Evolutionary conservation across 148 eudicot genomes (phyloP), one percentile per base, ranked within the genome.

Genomic region (Rhododendron mucronatum): DNA sequence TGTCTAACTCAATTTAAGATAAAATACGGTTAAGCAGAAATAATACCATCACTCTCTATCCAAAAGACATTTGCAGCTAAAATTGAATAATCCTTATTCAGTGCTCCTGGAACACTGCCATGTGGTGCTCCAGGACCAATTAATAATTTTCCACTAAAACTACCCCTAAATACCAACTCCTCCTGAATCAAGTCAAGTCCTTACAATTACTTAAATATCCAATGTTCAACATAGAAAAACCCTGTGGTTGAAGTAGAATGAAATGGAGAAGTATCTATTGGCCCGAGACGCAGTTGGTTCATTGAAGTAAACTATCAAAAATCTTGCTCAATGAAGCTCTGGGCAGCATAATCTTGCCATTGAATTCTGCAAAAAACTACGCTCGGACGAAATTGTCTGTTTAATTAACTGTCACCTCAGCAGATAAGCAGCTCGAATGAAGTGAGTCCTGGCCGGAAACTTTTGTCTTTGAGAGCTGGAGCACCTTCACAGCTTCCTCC

Each of bases 401-500:
- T 93, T 84, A 95, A 85, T 86, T 93, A 41, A 91, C 94, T 3
- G 95, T 89, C 33, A 95, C 93, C 82, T 90, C 90, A 13, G 95
- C 88, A 83, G 91, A 86, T 28, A 91, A 86, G 86, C 78, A 89
- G 76, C 78, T 89, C 2, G 91, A 59, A 86, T 86, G 93, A 47
- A 87, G 82, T 21, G 92, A 83, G 20, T 93, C 95, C 84, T 90
- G 91, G 53, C 84, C 85, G 2, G 91, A n/a, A 0, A 88, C 87
- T 45, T 89, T 91, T 23, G 90, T 41, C 83, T 90, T 91, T 0
- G 94, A 87, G 51, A 91, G 87, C 86, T 93, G 85, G 26, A 95
- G 91, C 77, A 92, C 94, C 75, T 94, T 87, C 76, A 93, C 88
- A n/a, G 96, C 98, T 85, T 93, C 94, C 16, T 95, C 91, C 82